phyloP scores from a whole-genome alignment of 148 eudicot genomes.

The Dianthus caryophyllus region DNA sequence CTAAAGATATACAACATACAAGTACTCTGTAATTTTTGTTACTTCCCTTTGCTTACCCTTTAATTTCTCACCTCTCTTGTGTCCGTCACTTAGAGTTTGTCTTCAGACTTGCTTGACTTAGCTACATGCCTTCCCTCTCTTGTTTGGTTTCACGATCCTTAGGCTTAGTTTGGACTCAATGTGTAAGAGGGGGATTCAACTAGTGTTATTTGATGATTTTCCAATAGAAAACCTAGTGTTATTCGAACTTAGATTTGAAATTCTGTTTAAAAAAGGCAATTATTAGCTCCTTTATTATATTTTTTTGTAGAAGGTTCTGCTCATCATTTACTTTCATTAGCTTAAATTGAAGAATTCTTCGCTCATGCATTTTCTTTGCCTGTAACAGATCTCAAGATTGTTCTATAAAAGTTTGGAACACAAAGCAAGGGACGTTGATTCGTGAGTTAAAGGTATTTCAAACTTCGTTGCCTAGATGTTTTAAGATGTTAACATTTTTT shows the following conservation, averaged over 20 bases:
- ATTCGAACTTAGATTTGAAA: too few relatives aligned
- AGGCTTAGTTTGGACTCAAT: neutral
- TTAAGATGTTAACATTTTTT: neutral
- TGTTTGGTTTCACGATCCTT: too few relatives aligned
- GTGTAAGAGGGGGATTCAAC: neutral
- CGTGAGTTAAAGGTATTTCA: constrained; percentile 71
- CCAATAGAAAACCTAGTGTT: too few relatives aligned
- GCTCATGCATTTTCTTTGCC: constrained; percentile 5
- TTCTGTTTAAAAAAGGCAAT: too few relatives aligned
- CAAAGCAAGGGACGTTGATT: constrained; percentile 78
- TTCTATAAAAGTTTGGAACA: constrained; percentile 92
- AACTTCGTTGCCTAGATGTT: neutral
- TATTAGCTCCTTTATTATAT: neutral
- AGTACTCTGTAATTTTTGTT: neutral
- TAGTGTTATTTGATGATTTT: neutral
- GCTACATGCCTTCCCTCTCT: neutral
- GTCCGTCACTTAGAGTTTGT: neutral
- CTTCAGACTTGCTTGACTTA: neutral
- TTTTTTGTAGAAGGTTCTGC: neutral
- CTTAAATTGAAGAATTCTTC: neutral
- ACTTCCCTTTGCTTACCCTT: neutral
- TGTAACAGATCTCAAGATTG: constrained; percentile 85
- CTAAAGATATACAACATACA: neutral
- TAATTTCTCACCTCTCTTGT: neutral
- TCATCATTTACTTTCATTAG: neutral